A percentile compares a stretch with the other conserved stretches of the same genome.
phyloP scores from a whole-genome alignment of 2,329 filamentous ascomycete genomes.

The Fusarium mexicanum region DNA sequence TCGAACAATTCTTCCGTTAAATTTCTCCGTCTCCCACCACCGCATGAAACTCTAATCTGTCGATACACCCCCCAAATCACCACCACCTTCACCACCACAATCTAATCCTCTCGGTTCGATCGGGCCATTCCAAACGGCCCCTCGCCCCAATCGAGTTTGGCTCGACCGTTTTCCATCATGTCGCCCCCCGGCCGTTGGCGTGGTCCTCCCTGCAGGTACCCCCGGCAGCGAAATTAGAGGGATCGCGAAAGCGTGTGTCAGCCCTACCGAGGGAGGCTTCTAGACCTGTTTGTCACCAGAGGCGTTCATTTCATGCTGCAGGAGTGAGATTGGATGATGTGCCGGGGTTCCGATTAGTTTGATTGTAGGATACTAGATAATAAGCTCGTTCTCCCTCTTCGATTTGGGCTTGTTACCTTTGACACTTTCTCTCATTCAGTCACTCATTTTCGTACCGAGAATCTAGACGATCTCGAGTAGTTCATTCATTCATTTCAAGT shows the following conservation, averaged over 20 bases:
- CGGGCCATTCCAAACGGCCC: conserved; percentile 29
- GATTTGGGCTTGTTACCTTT: neutral
- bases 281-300: conserved; percentile 12
- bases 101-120: conserved; percentile 11
- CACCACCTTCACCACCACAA: neutral
- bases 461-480: neutral
- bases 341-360: conserved; percentile 12
- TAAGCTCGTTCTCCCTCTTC: neutral
- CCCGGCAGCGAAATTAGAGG: conserved; percentile 40
- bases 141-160: conserved; percentile 6
- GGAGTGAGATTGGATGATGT: conserved; percentile 21
- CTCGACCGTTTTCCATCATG: conserved; percentile 20
- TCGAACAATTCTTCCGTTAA: neutral
- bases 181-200: conserved; percentile 3
- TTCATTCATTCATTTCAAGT: conserved; percentile 16
- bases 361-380: conserved; percentile 4
- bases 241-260: conserved; percentile 35
- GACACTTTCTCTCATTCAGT: conserved; percentile 22
- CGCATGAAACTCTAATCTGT: neutral
- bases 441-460: conserved; percentile 27
- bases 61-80: neutral
- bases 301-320: conserved; percentile 2
- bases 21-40: neutral
- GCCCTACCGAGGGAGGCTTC: conserved; percentile 42
- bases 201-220: conserved; percentile 3